These are phyloP conservation scores for Clathrus columnatus DNA, from an alignment of 768 basidiomycete species.

Conservation along the genomic window DNA sequence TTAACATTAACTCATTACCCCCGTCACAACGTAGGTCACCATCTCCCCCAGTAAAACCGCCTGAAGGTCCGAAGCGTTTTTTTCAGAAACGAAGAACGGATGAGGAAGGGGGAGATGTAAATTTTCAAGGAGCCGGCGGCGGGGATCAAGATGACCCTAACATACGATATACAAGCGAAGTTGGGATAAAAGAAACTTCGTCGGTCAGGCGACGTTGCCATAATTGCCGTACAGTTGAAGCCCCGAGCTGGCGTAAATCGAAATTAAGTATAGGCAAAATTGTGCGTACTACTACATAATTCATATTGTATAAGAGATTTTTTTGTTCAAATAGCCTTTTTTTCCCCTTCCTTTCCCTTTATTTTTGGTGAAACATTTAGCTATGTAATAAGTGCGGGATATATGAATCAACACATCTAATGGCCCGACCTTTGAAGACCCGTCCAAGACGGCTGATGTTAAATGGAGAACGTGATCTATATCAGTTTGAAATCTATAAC, in stretches of 20 bases:
- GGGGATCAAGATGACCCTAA: background rate
- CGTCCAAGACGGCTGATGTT: conserved; percentile 3
- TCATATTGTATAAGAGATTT: background rate
- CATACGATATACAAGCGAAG: conserved; percentile 4
- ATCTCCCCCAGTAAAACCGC: background rate
- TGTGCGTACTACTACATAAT: background rate
- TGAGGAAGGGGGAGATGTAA: background rate
- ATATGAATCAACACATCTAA: conserved; percentile 10
- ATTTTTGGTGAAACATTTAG: no score
- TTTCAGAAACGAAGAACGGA: background rate
- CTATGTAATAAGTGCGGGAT: conserved; percentile 11
- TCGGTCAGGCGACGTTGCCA: background rate
- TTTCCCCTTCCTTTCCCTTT: no score
- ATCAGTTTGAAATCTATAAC: background rate
- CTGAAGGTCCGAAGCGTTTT: conserved; percentile 1
- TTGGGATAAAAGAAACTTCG: conserved; percentile 5
- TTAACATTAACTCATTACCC: background rate
- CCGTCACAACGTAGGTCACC: background rate
- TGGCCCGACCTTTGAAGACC: conserved; percentile 4
- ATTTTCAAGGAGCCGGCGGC: background rate
- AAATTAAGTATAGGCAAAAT: conserved; percentile 7
- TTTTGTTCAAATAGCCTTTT: background rate
- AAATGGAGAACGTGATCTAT: background rate
- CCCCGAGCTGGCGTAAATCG: conserved; percentile 9
- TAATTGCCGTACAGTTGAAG: conserved; percentile 4